Evolutionary conservation across 495 filamentous ascomycete genomes (phyloP).

Genomic region (Daldinia decipiens): DNA sequence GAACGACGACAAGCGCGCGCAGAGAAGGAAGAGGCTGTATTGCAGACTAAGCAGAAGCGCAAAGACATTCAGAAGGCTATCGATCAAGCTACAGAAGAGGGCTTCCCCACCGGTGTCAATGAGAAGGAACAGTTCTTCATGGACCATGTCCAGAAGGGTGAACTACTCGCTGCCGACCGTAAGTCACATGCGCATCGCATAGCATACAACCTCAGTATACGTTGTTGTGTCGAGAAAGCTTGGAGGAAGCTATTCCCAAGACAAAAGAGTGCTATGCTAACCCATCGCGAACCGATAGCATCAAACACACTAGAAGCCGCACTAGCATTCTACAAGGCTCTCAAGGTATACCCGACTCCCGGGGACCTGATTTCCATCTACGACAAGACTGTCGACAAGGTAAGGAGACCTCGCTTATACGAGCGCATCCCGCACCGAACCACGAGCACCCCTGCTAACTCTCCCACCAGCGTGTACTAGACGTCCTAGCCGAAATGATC

Average conservation of each 20-base stretch:
- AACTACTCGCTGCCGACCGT: slow-evolving; percentile 71
- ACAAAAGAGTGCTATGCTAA: slow-evolving; percentile 44
- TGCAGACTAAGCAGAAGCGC: slow-evolving; percentile 72
- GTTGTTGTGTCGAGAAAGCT: neutral
- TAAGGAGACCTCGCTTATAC: slow-evolving; percentile 45
- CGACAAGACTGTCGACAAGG: slow-evolving; percentile 96
- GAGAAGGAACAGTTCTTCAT: slow-evolving; percentile 89
- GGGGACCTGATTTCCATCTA: slow-evolving; percentile 94
- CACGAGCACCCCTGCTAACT: slow-evolving; percentile 32
- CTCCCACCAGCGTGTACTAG: slow-evolving; percentile 76
- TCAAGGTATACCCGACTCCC: slow-evolving; percentile 97
- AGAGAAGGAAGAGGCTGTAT: slow-evolving; percentile 80
- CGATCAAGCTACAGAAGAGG: slow-evolving; percentile 82
- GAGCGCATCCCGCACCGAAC: neutral
- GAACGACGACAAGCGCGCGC: slow-evolving; percentile 77
- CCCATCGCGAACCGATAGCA: slow-evolving; percentile 58
- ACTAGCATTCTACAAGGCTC: slow-evolving; percentile 93
- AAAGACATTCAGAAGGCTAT: slow-evolving; percentile 76
- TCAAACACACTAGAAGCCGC: slow-evolving; percentile 83
- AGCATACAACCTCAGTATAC: neutral
- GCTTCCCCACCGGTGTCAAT: slow-evolving; percentile 88
- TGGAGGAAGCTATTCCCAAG: neutral
- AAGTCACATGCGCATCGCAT: slow-evolving; percentile 33
- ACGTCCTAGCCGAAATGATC: slow-evolving; percentile 97
- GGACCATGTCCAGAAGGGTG: slow-evolving; percentile 88